Percentiles rank a stretch among this genome's conserved stretches.
Evolutionary conservation across 495 filamentous ascomycete genomes (phyloP).

Genomic region (Hypoxylon perforatum): DNA sequence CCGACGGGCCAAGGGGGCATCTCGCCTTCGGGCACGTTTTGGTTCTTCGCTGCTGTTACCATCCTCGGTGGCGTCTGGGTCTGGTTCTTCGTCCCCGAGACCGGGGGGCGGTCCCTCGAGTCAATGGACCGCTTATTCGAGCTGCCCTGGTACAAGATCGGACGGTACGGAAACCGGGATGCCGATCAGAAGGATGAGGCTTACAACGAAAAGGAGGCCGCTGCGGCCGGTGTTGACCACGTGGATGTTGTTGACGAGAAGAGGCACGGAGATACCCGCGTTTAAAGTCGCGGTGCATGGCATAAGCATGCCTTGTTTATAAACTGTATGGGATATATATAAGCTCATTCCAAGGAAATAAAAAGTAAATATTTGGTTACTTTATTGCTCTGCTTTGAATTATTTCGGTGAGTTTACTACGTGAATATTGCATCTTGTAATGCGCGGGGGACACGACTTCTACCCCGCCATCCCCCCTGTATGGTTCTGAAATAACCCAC

Average conservation of each 20-base stretch:
- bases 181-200: slow-evolving; percentile 60
- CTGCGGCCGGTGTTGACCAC: slow-evolving; percentile 21
- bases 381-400: no score
- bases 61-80: slow-evolving; percentile 66
- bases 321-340: neutral
- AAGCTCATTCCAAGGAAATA: neutral
- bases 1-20: slow-evolving; percentile 57
- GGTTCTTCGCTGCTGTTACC: slow-evolving; percentile 74
- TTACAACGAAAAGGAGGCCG: slow-evolving; percentile 40
- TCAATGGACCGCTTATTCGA: slow-evolving; percentile 76
- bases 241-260: slow-evolving; percentile 33
- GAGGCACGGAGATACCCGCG: slow-evolving; percentile 7
- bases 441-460: no score
- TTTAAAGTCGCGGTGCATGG: neutral
- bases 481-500: no score
- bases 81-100: slow-evolving; percentile 75
- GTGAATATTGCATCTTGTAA: no score
- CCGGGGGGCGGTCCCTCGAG: slow-evolving; percentile 69
- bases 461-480: no score
- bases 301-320: neutral
- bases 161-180: slow-evolving; percentile 66
- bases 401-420: no score
- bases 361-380: neutral
- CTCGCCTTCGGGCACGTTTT: slow-evolving; percentile 67
- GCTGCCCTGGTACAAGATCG: slow-evolving; percentile 74